Evolutionary conservation across 768 basidiomycete genomes (phyloP), one percentile per base, ranked within the genome.

Genomic region (Neoboletus brunneissimus): DNA sequence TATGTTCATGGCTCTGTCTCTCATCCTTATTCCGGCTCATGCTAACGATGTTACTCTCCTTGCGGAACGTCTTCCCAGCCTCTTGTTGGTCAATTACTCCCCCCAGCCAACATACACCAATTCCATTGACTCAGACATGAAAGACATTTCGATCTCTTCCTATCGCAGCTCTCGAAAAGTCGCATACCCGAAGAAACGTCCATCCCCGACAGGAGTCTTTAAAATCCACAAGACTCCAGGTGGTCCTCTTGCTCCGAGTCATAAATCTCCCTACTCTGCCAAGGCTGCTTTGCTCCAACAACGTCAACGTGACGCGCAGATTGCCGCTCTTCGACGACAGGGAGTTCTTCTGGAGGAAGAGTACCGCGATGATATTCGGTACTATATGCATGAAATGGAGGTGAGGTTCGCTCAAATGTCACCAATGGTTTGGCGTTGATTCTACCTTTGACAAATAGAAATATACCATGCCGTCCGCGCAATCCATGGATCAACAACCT

Each of bases 351-450:
- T 95, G 62, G 97, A 98, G 76, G 92, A 94, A 68, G 96, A 98
- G 73, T 98, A 99, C 69, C 83, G 87, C 38, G 90, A 94, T 48
- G 97, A 99, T 68, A 94, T 98, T 55, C 81, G 85, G 55, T 81
- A 79, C 53, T 97, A 98, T 76, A 98, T 98, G 97, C 88, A 90
- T 72, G 86, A 91, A 71, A 97, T 97, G 93, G 96, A 99, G 92
- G 97, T 98, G 64, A 75, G 91, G 78, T 31, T 37, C 13, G 35
- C 51, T 38, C 23, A 25, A 31, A 16, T 8, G 3, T 38, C 18
- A 16, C 38, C 13, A 50, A 58, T 51, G 9, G 5, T 34, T 23
- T 40, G 25, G 31, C 61, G 23, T 51, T 60, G 55, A 64, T 50
- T n/a, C 49, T 49, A 48, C 48, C 12, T 40, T 2, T 37, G n/a